These are phyloP conservation scores for Pascua guehoae DNA, from an alignment of 1,284 basidiomycete genomes.

Conservation along the genomic window DNA sequence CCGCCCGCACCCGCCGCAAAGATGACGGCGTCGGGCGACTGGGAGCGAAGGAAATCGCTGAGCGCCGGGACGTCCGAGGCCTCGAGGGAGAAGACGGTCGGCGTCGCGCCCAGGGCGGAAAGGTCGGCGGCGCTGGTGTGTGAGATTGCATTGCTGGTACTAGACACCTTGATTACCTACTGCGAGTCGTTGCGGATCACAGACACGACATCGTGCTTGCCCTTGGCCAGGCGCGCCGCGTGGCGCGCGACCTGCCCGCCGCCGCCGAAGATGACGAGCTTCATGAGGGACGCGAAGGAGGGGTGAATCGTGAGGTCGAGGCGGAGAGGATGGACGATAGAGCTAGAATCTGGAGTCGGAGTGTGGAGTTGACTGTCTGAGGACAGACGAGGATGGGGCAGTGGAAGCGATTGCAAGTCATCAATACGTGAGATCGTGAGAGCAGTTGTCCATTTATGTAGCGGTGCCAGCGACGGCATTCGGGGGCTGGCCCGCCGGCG, in stretches of 20 bases:
- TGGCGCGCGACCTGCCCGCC: slow-evolving; percentile 55
- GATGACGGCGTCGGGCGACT: slow-evolving; percentile 58
- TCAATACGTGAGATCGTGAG: no score
- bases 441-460: no score
- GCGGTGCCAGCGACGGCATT: no score
- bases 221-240: slow-evolving; percentile 54
- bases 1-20: slow-evolving; percentile 69
- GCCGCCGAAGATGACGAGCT: slow-evolving; percentile 44
- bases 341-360: not conserved
- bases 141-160: not conserved
- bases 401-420: no score
- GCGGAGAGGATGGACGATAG: not conserved
- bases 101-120: slow-evolving; percentile 52
- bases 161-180: slow-evolving; percentile 22
- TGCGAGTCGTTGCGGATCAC: slow-evolving; percentile 56
- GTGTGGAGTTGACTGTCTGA: no score
- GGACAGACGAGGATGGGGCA: no score
- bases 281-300: slow-evolving; percentile 6
- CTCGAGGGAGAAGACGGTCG: slow-evolving; percentile 62
- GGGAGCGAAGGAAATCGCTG: slow-evolving; percentile 49
- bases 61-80: slow-evolving; percentile 54
- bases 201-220: slow-evolving; percentile 55
- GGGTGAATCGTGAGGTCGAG: not conserved
- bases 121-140: slow-evolving; percentile 54
- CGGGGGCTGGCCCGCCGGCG: no score